Conservation (phyloP, 106 monocot genomes). For the Acanthochlamys bracteata region DNA sequence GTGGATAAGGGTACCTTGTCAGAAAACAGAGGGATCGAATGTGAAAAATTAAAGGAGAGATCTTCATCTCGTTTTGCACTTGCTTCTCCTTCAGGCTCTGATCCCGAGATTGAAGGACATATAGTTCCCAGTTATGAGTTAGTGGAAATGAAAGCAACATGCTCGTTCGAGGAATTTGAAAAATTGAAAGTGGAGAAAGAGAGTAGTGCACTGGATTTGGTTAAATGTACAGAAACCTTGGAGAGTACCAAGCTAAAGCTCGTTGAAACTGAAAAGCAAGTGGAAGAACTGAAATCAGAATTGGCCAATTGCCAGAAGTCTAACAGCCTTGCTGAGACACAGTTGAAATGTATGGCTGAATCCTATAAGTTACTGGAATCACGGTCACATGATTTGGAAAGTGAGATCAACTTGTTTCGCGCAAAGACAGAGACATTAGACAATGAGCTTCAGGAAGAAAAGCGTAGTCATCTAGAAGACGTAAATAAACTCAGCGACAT, state of each 20-base stretch:
- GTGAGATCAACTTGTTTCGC: constrained; percentile 41
- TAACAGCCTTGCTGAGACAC: constrained; percentile 80
- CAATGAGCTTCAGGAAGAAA: constrained; percentile 63
- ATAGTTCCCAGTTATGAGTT: constrained; percentile 29
- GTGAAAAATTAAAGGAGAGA: constrained; percentile 25
- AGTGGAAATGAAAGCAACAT: constrained; percentile 15
- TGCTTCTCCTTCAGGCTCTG: constrained; percentile 23
- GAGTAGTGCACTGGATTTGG: constrained; percentile 38
- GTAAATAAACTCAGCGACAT: constrained; percentile 51
- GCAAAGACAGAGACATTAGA: constrained; percentile 41
- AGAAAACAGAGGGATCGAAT: constrained; percentile 51
- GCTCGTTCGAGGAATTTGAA: constrained; percentile 50
- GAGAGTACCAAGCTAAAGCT: constrained; percentile 43
- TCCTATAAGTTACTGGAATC: constrained; percentile 80
- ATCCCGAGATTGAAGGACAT: constrained; percentile 37
- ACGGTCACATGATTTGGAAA: constrained; percentile 41
- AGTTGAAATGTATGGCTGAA: constrained; percentile 93
- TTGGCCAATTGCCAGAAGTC: constrained; percentile 63
- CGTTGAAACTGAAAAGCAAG: constrained; percentile 34
- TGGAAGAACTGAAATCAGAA: constrained; percentile 39
- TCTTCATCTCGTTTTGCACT: constrained; percentile 9
- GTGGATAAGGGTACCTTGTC: constrained; percentile 79
- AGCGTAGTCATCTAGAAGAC: constrained; percentile 54
- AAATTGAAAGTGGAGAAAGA: constrained; percentile 66
- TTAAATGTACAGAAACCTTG: constrained; percentile 44